These are phyloP conservation scores for Aspergillus versicolor DNA, from an alignment of 2,329 filamentous ascomycete species.

Conservation along the genomic window DNA sequence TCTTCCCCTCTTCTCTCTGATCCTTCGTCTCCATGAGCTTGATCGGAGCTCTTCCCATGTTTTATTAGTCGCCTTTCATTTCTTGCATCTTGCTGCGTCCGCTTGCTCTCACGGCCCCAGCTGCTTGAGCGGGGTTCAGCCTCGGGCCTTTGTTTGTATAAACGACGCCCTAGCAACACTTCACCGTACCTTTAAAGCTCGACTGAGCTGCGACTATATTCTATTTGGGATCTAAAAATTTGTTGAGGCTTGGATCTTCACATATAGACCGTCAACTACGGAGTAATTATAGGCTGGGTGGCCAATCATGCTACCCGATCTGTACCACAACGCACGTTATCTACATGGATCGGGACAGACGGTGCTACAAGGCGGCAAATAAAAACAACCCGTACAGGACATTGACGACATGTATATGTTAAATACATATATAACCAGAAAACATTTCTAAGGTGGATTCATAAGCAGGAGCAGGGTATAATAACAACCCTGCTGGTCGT, in stretches of 20 bases:
- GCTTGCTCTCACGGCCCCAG: not conserved
- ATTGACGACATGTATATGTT: too few species aligned
- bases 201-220: too few species aligned
- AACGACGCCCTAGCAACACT: not conserved
- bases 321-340: not conserved
- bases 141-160: not conserved
- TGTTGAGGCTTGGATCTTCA: too few species aligned
- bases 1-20: conserved; percentile 2
- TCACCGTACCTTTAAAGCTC: not conserved
- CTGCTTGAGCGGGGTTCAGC: not conserved
- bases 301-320: too few species aligned
- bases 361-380: not conserved
- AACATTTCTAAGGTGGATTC: not conserved
- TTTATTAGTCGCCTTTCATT: not conserved
- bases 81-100: not conserved
- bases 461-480: not conserved
- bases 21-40: not conserved
- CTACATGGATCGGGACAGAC: not conserved
- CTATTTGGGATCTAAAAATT: too few species aligned
- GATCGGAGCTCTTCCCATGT: not conserved
- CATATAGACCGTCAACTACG: too few species aligned
- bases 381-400: too few species aligned
- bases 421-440: not conserved
- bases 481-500: not conserved
- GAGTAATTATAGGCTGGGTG: not conserved